Base-by-base conservation (phyloP, 2,329 filamentous ascomycete genomes). In the Penicillium sumatraense region DNA sequence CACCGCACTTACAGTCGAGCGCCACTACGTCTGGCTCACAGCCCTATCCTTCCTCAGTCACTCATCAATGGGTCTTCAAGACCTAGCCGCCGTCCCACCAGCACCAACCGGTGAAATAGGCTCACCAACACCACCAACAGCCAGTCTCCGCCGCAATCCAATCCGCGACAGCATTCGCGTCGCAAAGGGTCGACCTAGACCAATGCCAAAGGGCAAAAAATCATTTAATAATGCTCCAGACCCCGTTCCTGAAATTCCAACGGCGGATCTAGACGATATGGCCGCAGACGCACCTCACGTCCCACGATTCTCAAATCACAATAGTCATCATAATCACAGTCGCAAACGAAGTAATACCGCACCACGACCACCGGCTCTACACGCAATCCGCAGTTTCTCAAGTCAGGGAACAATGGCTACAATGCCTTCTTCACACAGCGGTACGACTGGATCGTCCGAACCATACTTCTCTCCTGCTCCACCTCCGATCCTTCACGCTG, bases 21-120 rank as follows among this genome's bases (percentile, higher is more conserved):
- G 95, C 14, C 95, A 99, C 73, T 96, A 96, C 68, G 79, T 97
- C 46, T 99, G 95, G 95, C 80, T 99, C 54, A 97, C 91, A 18
- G 91, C 95, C 1, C 80, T 99, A 18, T 96, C 93, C 0, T 99
- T 98, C 83, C 81, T 99, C 27, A 93, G 93, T 11, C 92, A 97
- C 71, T 96, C 93, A 1, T 86, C 89, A 14, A 89, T 93, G 67
- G 87, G 89, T 1, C 83, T 93, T 5, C 90, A 91, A 2, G 90
- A 95, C 49, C 85, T 92, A 14, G 78, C 88, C 3, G 72, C 83
- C 13, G 73, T 83, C 18, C 83, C 82, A n/a, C 81, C 83, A 6
- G 76, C 81, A 20, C 80, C 83, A 5, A 67, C 71, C 61, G 68
- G 74, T 54, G 71, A 76, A 55, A 64, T 61, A 47, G 57, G 54